phyloP scores from a whole-genome alignment of 139 green algal genomes.

The Coelastrella sp. region DNA sequence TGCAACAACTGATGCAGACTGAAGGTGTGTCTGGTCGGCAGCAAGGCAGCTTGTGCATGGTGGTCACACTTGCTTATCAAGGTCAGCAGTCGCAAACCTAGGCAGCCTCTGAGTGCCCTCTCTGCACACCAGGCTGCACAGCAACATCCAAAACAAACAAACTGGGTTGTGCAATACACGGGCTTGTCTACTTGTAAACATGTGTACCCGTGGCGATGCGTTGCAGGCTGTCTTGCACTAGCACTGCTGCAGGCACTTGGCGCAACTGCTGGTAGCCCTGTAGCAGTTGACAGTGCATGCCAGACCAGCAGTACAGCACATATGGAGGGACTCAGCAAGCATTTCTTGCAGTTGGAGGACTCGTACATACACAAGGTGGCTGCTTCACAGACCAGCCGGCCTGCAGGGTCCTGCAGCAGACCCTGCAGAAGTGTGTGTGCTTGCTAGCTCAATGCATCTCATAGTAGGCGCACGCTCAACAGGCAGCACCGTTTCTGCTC shows the following conservation, averaged over 20 bases:
- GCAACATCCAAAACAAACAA: not conserved
- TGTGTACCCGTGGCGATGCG: no score
- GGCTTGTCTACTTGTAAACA: no score
- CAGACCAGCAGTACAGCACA: slow-evolving; percentile 5
- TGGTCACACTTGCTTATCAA: not conserved
- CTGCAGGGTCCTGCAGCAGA: not conserved
- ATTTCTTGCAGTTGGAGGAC: slow-evolving; percentile 59
- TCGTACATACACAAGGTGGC: slow-evolving; percentile 51
- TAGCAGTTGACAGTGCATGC: not conserved
- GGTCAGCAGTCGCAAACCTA: no score
- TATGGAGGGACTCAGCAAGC: slow-evolving; percentile 3
- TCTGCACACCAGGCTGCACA: not conserved
- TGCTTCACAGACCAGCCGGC: not conserved
- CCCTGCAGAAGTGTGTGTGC: not conserved
- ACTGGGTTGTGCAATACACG: no score
- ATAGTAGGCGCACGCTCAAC: not conserved
- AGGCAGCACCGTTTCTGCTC: not conserved
- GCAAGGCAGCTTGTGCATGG: not conserved
- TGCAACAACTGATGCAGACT: slow-evolving; percentile 32
- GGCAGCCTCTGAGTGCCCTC: no score
- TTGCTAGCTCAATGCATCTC: not conserved
- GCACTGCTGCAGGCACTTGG: slow-evolving; percentile 25
- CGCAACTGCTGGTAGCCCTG: not conserved
- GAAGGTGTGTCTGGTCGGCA: not conserved
- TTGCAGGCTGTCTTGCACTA: slow-evolving; percentile 28